Conservation (phyloP, 2,329 filamentous ascomycete genomes). For the Xylaria sp. region DNA sequence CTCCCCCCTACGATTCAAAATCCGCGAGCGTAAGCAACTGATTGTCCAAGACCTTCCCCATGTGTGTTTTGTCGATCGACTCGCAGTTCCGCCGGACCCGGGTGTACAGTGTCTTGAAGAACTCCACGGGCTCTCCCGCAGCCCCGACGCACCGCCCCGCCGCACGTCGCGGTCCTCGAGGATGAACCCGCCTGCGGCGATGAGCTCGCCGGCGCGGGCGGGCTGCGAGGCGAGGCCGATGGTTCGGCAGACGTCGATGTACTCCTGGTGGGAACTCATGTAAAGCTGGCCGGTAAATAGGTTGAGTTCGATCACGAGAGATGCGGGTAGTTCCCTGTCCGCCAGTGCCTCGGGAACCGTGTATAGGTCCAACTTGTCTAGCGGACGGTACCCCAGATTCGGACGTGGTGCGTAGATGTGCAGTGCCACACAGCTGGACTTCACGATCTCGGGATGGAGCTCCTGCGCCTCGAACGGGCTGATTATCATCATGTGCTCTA, state of each 20-base stretch:
- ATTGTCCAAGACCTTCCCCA: conserved; percentile 43
- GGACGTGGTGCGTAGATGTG: conserved; percentile 19
- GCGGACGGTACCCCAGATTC: conserved; percentile 1
- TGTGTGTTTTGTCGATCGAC: conserved; percentile 45
- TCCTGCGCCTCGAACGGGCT: conserved; percentile 15
- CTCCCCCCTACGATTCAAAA: conserved; percentile 3
- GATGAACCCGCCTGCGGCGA: conserved; percentile 41
- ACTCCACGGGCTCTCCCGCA: conserved; percentile 41
- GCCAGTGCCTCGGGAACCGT: conserved; percentile 16
- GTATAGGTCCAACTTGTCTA: conserved; percentile 27
- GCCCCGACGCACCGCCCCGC: conserved; percentile 29
- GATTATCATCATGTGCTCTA: conserved; percentile 10
- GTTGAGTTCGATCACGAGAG: conserved; percentile 51
- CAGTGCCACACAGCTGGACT: not conserved
- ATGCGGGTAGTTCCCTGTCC: conserved; percentile 13
- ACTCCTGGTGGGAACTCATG: conserved; percentile 56
- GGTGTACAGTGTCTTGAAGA: conserved; percentile 41
- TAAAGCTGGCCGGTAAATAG: conserved; percentile 72
- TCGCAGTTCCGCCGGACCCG: conserved; percentile 43
- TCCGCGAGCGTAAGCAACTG: conserved; percentile 21
- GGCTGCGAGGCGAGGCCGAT: conserved; percentile 49
- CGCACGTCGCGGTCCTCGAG: not conserved
- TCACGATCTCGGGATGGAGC: not conserved
- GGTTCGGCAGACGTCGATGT: conserved; percentile 52
- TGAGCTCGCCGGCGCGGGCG: conserved; percentile 18